phyloP scores from a whole-genome alignment of 1,139 yeast species.

The Diutina pseudorugosa region DNA sequence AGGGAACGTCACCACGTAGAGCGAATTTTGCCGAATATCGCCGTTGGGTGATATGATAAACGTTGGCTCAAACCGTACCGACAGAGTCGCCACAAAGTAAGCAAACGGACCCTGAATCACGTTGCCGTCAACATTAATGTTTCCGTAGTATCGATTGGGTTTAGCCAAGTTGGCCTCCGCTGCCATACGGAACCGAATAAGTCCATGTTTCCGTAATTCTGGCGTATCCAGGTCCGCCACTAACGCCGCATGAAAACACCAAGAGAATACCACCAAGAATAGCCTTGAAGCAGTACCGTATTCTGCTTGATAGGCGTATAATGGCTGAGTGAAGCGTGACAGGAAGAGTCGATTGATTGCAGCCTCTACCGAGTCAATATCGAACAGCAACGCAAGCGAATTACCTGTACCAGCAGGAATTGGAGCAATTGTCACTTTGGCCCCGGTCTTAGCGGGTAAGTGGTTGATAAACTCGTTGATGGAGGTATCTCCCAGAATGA shows the following conservation, averaged over 20 bases:
- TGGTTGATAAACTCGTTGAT: constrained; percentile 60
- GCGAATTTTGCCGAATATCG: constrained; percentile 30
- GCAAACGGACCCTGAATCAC: constrained; percentile 36
- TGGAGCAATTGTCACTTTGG: constrained; percentile 24
- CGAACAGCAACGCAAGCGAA: constrained; percentile 58
- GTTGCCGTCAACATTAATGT: constrained; percentile 9
- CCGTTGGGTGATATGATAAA: constrained; percentile 70
- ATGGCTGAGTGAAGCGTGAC: constrained; percentile 14
- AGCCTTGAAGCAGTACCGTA: constrained; percentile 30
- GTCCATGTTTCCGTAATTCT: constrained; percentile 51
- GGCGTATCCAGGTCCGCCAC: constrained; percentile 72
- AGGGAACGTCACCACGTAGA: constrained; percentile 46
- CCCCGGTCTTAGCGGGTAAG: constrained; percentile 15
- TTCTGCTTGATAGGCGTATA: constrained; percentile 41
- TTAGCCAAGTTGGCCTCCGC: constrained; percentile 40
- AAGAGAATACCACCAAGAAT: constrained; percentile 62
- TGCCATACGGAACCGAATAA: constrained; percentile 57
- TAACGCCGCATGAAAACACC: constrained; percentile 80
- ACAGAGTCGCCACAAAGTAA: constrained; percentile 54
- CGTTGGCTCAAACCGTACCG: constrained; percentile 51
- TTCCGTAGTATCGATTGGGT: constrained; percentile 40
- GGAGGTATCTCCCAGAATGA: constrained; percentile 74
- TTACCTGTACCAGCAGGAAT: constrained; percentile 86
- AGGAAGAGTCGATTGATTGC: constrained; percentile 33
- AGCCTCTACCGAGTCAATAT: constrained; percentile 23